Evolutionary conservation across 805 yeast species (phyloP), one percentile per base, ranked within the genome.

Genomic region (Lipomyces sp.): DNA sequence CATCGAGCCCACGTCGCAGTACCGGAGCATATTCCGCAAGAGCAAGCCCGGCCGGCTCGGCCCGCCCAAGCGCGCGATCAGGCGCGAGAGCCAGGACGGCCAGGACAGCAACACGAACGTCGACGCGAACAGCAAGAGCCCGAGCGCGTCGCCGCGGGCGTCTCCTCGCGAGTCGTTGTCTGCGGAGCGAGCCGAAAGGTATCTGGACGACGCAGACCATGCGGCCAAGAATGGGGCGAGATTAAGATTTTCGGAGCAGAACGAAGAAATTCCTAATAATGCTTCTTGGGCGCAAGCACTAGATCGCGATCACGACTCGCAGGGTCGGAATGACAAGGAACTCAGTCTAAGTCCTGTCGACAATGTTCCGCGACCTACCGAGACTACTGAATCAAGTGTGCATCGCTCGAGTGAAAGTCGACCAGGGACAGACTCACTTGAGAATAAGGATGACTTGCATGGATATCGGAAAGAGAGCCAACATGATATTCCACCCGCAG

Each of bases 51-150:
- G 69, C 39, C 54, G 66, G 11, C 51, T 69, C 22, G 73, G 73
- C 3, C 72, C 73, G 3, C 72, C 73, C 1, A 68, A 69, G 48
- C 61, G 73, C 36, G 61, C 68, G 1, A 31, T 56, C 8, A 58
- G 61, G 6, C 43, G 61, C 11, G 57, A 47, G 23, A 46, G 58
- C 28, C 50, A 47, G 24, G 57, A 55, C 19, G 58, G 53, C 4
- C 41, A 39, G 14, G 22, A 46, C 19, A 36, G 41, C 38, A 45
- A 32, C n/a, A n/a, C n/a, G n/a, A n/a, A n/a, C n/a, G n/a, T n/a
- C 13, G 38, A 13, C 24, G 44, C 11, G 16, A 18, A n/a, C 7
- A 16, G 28, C 35, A 44, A 41, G 24, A 47, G 49, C 21, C 26
- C 45, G 1, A 43, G 48, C n/a, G 28, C 34, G 3, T 41, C 44